Conservation (phyloP, 768 basidiomycete species). For the Pluteus cervinus region DNA sequence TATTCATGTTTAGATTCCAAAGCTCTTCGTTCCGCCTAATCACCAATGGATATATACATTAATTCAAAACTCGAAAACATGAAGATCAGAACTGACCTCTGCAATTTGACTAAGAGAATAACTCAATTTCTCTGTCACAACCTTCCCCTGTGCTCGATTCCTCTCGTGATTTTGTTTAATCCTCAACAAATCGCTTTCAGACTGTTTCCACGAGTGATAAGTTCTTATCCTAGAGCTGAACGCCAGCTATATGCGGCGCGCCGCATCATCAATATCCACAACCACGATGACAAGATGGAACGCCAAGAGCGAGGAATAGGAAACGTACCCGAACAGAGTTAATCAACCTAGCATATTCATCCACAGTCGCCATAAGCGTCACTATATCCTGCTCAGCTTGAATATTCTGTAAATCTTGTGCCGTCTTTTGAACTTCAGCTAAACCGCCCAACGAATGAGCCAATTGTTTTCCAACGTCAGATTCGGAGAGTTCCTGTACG, state of each 20-base stretch:
- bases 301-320: not conserved
- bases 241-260: slow-evolving; percentile 50
- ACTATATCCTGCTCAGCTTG: slow-evolving; percentile 82
- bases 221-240: slow-evolving; percentile 84
- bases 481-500: slow-evolving; percentile 61
- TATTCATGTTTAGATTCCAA: slow-evolving; percentile 84
- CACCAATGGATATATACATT: slow-evolving; percentile 1
- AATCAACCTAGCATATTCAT: slow-evolving; percentile 92
- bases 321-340: slow-evolving; percentile 73
- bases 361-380: slow-evolving; percentile 63
- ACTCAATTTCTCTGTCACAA: slow-evolving; percentile 63
- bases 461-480: slow-evolving; percentile 72
- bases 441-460: slow-evolving; percentile 64
- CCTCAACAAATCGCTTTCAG: slow-evolving; percentile 69
- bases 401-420: slow-evolving; percentile 64
- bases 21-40: slow-evolving; percentile 78
- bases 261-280: too few species aligned
- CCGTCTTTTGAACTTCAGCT: slow-evolving; percentile 67
- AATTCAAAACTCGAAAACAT: not conserved
- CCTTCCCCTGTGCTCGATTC: slow-evolving; percentile 68
- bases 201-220: slow-evolving; percentile 74
- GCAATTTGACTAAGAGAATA: slow-evolving; percentile 74
- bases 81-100: slow-evolving; percentile 47
- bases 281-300: slow-evolving; percentile 2
- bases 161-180: slow-evolving; percentile 77